Base-by-base conservation (phyloP, 176 grass and related monocot genomes). In the Tillandsia fasciculata region DNA sequence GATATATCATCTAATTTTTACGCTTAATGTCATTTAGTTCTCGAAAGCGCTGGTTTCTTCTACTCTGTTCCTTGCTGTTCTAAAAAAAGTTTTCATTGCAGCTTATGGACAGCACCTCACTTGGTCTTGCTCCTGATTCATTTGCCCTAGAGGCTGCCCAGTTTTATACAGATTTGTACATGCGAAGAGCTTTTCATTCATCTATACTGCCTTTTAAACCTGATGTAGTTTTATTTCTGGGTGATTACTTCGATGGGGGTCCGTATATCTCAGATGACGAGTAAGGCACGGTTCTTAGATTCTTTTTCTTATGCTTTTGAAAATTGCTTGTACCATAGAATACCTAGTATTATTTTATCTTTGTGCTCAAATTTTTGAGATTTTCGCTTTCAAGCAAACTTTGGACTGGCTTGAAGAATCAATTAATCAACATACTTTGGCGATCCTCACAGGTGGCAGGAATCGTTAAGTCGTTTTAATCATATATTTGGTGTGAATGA, bases 91-190 rank as follows among this genome's bases (percentile, higher is more conserved):
- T 74, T 72, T 68, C 11, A 11, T 73, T 68, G 68, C 87, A 97
- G 94, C 81, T 97, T 70, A 92, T 97, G 89, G 94, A 97, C 77
- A 92, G 86, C 66, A 97, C 86, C 56, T 90, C 86, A 27, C 72
- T 83, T 85, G 77, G 89, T 8, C 76, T 97, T 72, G 72, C 84
- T 68, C 66, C 33, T 3, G 83, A 82, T 26, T 97, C 89, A 47
- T 50, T 87, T 82, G 81, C 68, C 2, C 82, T 97, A 64, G 86
- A 92, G 66, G 72, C 81, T 3, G 81, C 81, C 51, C 86, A 97
- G 20, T 90, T 97, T 74, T 90, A 90, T 74, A 97, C 94, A 52
- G 89, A 97, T 83, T 73, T 97, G 76, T 87, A 92, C 82, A 97
- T 92, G 89, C 90, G 84, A 80, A 92, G 89, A 70, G 86, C 93